These are phyloP conservation scores for Cercis canadensis DNA, from an alignment of 306 rosid genomes.

Conservation along the genomic window DNA sequence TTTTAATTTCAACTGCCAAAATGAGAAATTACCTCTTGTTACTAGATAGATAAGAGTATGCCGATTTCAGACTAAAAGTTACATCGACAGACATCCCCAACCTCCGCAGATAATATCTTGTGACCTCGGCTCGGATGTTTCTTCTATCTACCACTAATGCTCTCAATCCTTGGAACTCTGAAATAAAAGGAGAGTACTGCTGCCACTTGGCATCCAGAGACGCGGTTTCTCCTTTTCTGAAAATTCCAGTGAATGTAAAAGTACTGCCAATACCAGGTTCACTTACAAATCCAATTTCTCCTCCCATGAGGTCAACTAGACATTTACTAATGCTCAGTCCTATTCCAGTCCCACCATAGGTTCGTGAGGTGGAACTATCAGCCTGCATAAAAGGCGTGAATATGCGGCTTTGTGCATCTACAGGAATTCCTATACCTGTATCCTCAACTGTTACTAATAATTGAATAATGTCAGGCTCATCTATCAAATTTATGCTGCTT, in stretches of 20 bases:
- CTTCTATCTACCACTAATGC: constrained; percentile 78
- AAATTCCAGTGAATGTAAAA: constrained; percentile 79
- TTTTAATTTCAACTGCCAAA: constrained; percentile 18
- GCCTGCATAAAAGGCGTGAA: constrained; percentile 98
- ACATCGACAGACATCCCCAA: constrained; percentile 79
- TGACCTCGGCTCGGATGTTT: constrained; percentile 78
- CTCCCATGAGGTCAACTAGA: constrained; percentile 91
- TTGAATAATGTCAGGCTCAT: constrained; percentile 59
- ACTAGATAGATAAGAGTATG: constrained; percentile 57
- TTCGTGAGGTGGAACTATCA: constrained; percentile 94
- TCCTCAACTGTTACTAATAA: constrained; percentile 90
- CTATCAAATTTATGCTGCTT: constrained; percentile 39
- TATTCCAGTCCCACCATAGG: constrained; percentile 97
- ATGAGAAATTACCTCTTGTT: constrained; percentile 54
- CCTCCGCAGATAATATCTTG: constrained; percentile 76
- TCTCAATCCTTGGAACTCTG: constrained; percentile 67
- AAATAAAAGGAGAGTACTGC: constrained; percentile 51
- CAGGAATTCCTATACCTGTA: constrained; percentile 98
- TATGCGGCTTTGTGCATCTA: constrained; percentile 75
- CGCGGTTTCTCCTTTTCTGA: constrained; percentile 61
- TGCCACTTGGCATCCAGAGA: constrained; percentile 58
- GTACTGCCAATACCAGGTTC: constrained; percentile 85
- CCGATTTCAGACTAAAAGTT: constrained; percentile 56
- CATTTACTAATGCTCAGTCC: constrained; percentile 93
- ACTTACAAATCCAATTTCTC: constrained; percentile 95